Conservation (phyloP, 768 basidiomycete species). For the Agaricus bisporus region DNA sequence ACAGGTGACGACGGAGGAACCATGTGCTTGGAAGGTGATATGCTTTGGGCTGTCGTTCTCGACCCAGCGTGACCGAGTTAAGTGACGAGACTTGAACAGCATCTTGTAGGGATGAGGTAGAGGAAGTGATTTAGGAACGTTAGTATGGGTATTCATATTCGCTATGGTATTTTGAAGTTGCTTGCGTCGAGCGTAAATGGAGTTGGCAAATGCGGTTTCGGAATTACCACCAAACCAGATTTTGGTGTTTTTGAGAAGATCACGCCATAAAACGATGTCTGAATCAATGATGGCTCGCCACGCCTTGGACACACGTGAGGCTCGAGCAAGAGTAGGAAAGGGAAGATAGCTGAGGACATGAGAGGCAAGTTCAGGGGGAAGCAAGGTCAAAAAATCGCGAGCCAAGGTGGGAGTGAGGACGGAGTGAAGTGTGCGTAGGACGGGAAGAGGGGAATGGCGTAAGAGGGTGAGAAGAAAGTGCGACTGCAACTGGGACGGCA, state of each 20-base stretch:
- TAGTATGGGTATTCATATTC: neutral
- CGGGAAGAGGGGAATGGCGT: slow-evolving; percentile 86
- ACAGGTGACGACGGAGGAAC: slow-evolving; percentile 90
- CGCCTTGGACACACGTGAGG: slow-evolving; percentile 80
- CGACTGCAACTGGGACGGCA: slow-evolving; percentile 83
- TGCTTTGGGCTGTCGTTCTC: slow-evolving; percentile 67
- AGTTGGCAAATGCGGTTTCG: slow-evolving; percentile 73
- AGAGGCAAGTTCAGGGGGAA: slow-evolving; percentile 90
- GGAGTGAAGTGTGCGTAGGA: slow-evolving; percentile 82
- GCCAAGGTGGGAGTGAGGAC: slow-evolving; percentile 88
- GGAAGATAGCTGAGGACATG: slow-evolving; percentile 84
- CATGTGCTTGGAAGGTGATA: slow-evolving; percentile 82
- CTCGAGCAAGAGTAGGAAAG: slow-evolving; percentile 75
- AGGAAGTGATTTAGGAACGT: slow-evolving; percentile 45
- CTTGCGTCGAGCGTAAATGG: slow-evolving; percentile 58
- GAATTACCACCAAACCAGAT: slow-evolving; percentile 88
- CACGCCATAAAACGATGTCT: slow-evolving; percentile 86
- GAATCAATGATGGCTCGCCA: slow-evolving; percentile 93
- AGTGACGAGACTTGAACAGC: slow-evolving; percentile 88
- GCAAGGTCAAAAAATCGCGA: slow-evolving; percentile 88
- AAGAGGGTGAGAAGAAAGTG: slow-evolving; percentile 91
- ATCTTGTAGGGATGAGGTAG: slow-evolving; percentile 86
- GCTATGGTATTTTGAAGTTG: slow-evolving; percentile 19
- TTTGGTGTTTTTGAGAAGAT: slow-evolving; percentile 74
- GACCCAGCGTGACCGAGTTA: slow-evolving; percentile 68